Percentiles rank a stretch among this genome's conserved stretches.
Evolutionary conservation across 1,284 basidiomycete genomes (phyloP).

Genomic region (Ganoderma multipileum): DNA sequence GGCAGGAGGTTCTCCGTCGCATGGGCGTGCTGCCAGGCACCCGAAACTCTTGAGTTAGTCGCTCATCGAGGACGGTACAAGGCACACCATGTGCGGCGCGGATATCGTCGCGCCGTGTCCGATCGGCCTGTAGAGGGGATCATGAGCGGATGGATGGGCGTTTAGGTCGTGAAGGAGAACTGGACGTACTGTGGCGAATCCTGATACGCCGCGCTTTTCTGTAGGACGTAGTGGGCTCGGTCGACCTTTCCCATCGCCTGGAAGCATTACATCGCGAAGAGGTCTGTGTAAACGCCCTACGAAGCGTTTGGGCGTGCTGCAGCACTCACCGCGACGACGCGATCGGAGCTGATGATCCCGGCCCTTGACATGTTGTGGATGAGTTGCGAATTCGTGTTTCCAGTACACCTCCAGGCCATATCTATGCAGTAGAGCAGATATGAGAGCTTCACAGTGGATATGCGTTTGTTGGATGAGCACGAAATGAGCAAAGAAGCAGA

Average conservation of each 20-base stretch:
- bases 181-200: conserved; percentile 78
- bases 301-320: background rate
- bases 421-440: background rate
- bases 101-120: conserved; percentile 87
- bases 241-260: conserved; percentile 81
- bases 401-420: conserved; percentile 85
- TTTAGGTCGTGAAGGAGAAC: conserved; percentile 28
- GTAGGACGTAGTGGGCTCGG: conserved; percentile 74
- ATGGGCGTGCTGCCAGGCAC: conserved; percentile 72
- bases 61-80: conserved; percentile 6
- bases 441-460: background rate
- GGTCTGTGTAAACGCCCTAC: background rate
- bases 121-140: conserved; percentile 59
- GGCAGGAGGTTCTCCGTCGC: conserved; percentile 78
- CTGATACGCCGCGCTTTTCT: conserved; percentile 65
- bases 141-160: background rate
- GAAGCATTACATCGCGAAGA: background rate
- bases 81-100: conserved; percentile 85
- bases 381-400: conserved; percentile 73
- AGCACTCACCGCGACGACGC: conserved; percentile 44
- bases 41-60: background rate
- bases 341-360: conserved; percentile 62
- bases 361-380: conserved; percentile 67
- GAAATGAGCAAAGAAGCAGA: background rate
- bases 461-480: background rate